Evolutionary conservation across 345 rosid genomes (phyloP).

Genomic region (Firmiana major): DNA sequence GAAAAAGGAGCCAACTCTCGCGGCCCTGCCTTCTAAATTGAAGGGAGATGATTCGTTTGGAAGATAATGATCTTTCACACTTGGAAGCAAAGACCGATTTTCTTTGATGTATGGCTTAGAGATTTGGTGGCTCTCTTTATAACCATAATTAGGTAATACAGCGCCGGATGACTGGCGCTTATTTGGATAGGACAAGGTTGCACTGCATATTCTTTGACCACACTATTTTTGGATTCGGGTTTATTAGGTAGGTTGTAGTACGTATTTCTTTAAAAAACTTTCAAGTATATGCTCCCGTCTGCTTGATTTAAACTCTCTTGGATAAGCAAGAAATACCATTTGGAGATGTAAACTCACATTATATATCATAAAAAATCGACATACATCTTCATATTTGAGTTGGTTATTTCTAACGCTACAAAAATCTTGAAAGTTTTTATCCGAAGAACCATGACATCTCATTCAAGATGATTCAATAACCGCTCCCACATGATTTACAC

Average conservation of each 20-base stretch:
- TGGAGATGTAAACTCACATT: not conserved
- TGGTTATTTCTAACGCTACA: not conserved
- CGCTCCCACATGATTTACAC: conserved; percentile 34
- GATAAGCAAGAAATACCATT: too few species aligned
- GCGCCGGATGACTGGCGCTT: not conserved
- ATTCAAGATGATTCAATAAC: conserved; percentile 18
- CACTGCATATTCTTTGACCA: not conserved
- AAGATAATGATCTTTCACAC: conserved; percentile 5
- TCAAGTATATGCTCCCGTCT: too few species aligned
- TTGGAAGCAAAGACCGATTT: conserved; percentile 1
- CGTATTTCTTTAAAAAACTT: too few species aligned
- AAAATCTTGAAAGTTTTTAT: conserved; percentile 1
- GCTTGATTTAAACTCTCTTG: too few species aligned
- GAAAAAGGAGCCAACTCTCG: not conserved
- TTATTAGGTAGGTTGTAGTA: too few species aligned
- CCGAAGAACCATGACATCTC: not conserved
- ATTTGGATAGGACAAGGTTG: not conserved
- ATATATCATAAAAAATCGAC: too few species aligned
- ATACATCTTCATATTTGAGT: not conserved
- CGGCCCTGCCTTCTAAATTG: conserved; percentile 7
- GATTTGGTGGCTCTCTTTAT: not conserved
- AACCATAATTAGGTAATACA: not conserved
- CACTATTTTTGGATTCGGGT: not conserved
- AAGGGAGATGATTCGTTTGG: conserved; percentile 7
- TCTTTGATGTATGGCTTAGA: not conserved